Evolutionary conservation across 2,329 filamentous ascomycete species (phyloP).

Genomic region (Nemania abortiva): DNA sequence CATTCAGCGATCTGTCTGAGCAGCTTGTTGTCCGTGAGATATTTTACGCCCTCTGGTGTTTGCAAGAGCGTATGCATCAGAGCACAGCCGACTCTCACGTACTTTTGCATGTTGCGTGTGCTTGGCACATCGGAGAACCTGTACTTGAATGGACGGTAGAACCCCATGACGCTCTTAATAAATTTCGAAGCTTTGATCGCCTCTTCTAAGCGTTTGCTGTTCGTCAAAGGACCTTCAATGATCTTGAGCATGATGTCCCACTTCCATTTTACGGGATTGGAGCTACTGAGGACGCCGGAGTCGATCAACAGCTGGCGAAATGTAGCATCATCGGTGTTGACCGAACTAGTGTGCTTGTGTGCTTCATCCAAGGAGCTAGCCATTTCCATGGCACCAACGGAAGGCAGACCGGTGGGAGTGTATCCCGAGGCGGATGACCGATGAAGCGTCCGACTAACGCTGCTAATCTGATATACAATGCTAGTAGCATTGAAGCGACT

Average conservation of each 20-base stretch:
- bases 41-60: slow-evolving; percentile 84
- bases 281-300: slow-evolving; percentile 86
- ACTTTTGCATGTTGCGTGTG: slow-evolving; percentile 93
- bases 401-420: slow-evolving; percentile 54
- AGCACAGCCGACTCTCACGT: slow-evolving; percentile 89
- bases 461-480: slow-evolving; percentile 98
- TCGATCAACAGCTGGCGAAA: slow-evolving; percentile 77
- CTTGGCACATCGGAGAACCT: slow-evolving; percentile 92
- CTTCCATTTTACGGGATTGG: slow-evolving; percentile 95
- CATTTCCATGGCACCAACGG: slow-evolving; percentile 61
- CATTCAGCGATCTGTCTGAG: slow-evolving; percentile 95
- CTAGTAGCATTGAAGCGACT: slow-evolving; percentile 84
- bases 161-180: slow-evolving; percentile 92
- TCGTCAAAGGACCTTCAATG: slow-evolving; percentile 91
- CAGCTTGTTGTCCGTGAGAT: slow-evolving; percentile 91
- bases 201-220: slow-evolving; percentile 91
- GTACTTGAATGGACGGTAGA: slow-evolving; percentile 97
- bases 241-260: slow-evolving; percentile 93
- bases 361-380: slow-evolving; percentile 68
- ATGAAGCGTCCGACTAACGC: slow-evolving; percentile 92
- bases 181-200: slow-evolving; percentile 96
- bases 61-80: slow-evolving; percentile 88
- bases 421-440: slow-evolving; percentile 73
- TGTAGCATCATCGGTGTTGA: slow-evolving; percentile 70
- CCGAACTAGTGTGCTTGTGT: slow-evolving; percentile 62